Percentiles rank a stretch among this genome's conserved stretches.
Conservation (phyloP, 1,284 basidiomycete species). For the Microbotryum scabiosae region DNA sequence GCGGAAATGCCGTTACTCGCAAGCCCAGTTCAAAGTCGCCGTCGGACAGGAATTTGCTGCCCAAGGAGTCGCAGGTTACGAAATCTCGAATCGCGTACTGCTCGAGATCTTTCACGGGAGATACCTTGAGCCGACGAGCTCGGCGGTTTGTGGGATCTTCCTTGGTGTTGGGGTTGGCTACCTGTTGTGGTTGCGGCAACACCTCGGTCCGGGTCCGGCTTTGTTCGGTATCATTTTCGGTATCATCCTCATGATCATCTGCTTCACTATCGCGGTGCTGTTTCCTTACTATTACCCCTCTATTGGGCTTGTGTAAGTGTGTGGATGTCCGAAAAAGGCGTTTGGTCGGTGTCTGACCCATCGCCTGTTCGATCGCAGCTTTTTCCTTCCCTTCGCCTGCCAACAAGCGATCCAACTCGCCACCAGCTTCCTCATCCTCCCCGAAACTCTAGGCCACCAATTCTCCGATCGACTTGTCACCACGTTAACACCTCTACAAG, state of each 20-base stretch:
- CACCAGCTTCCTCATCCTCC: constrained; percentile 27
- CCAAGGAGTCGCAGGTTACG: constrained; percentile 1
- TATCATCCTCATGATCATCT: constrained; percentile 16
- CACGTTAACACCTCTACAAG: constrained; percentile 16
- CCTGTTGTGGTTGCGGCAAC: constrained; percentile 17
- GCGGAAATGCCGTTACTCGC: not conserved
- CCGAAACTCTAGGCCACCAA: constrained; percentile 31
- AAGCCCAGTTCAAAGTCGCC: constrained; percentile 4
- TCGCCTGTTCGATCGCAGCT: constrained; percentile 7
- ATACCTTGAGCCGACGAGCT: constrained; percentile 15
- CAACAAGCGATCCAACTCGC: constrained; percentile 26
- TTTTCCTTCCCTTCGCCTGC: constrained; percentile 26
- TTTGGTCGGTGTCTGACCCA: not conserved
- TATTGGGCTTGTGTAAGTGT: constrained; percentile 9
- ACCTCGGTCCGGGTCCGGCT: constrained; percentile 17
- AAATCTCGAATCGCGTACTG: constrained; percentile 2
- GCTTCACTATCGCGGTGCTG: constrained; percentile 19
- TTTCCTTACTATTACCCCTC: constrained; percentile 28
- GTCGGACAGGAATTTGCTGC: constrained; percentile 2
- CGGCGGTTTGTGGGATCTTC: constrained; percentile 23
- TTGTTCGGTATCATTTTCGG: constrained; percentile 5
- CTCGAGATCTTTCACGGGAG: constrained; percentile 18
- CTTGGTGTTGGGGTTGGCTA: constrained; percentile 18
- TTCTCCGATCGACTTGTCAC: constrained; percentile 29
- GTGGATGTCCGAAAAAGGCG: too few species aligned